Conservation (phyloP, 208 protist genomes). For the Leishmania turanica region DNA sequence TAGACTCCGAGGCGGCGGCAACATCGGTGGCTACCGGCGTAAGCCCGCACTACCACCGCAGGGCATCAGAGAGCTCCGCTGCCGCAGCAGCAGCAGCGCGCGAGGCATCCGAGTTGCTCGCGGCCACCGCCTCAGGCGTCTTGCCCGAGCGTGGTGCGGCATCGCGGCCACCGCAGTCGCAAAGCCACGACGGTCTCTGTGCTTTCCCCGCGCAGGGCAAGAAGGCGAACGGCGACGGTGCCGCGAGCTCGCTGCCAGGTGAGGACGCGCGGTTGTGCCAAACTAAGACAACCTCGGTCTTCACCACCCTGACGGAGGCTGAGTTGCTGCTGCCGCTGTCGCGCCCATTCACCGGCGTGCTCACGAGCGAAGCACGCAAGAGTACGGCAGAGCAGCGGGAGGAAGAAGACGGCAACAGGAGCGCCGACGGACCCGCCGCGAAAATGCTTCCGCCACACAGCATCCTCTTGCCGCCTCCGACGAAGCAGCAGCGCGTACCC, state of each 20-base stretch:
- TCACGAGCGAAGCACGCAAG: not conserved
- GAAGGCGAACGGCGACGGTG: not conserved
- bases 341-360: not conserved
- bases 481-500: not conserved
- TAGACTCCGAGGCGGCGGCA: conserved; percentile 37
- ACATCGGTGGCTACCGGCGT: conserved; percentile 18
- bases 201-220: not conserved
- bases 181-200: not conserved
- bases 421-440: not conserved
- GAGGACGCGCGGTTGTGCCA: not conserved
- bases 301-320: not conserved
- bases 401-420: not conserved
- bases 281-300: not conserved
- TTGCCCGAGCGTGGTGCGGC: not conserved
- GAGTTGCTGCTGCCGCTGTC: not conserved
- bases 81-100: not conserved
- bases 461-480: not conserved
- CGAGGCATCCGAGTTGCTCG: not conserved
- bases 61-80: not conserved
- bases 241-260: not conserved
- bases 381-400: not conserved
- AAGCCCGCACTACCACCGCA: conserved; percentile 43
- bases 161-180: not conserved
- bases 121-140: not conserved
- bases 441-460: not conserved